Evolutionary conservation across 169 alveolate genomes (phyloP), one percentile per base, ranked within the genome.

Genomic region (Cytauxzoon felis): DNA sequence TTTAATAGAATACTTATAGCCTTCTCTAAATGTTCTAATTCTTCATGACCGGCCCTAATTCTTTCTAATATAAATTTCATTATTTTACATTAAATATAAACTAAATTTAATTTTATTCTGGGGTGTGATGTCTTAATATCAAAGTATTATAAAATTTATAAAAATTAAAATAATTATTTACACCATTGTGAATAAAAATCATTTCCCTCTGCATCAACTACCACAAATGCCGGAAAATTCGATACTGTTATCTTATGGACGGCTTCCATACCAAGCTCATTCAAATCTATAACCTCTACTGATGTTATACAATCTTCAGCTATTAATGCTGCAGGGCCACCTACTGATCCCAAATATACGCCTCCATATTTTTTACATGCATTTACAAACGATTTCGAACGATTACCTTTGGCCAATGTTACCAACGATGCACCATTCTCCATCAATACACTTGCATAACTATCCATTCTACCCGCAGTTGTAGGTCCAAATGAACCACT

Each of bases 401-500:
- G 73, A 78, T 90, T 90, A 5, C 95, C 95, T 80, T 90, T 90
- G 16, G 92, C 95, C 27, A 90, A 65, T 27, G 90, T 88, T 32
- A 90, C 78, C 85, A 90, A 47, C 21, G 92, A 82, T 18, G 91
- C 92, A 5, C 89, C 91, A 53, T 79, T 78, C 40, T 71, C 88
- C 91, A 81, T 82, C 65, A 90, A 78, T 9, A 53, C 41, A 23
- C 67, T 88, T 9, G 90, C 93, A 51, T 90, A 90, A 9, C 87
- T 78, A 65, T 91, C 96, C 96, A 91, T 91, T 6, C 96, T 79
- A 19, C 94, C 94, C 2, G 96, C 92, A 4, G 96, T 91, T 34
- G 96, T 91, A 16, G 96, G 96, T 0, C 96, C 96, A 48, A 91
- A 91, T 5, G 93, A 83, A 3, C 96, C 96, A 26, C 92, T 81